Percentiles rank a stretch among this genome's conserved stretches.
phyloP scores from a whole-genome alignment of 805 yeast species.

The Candida anglica region DNA sequence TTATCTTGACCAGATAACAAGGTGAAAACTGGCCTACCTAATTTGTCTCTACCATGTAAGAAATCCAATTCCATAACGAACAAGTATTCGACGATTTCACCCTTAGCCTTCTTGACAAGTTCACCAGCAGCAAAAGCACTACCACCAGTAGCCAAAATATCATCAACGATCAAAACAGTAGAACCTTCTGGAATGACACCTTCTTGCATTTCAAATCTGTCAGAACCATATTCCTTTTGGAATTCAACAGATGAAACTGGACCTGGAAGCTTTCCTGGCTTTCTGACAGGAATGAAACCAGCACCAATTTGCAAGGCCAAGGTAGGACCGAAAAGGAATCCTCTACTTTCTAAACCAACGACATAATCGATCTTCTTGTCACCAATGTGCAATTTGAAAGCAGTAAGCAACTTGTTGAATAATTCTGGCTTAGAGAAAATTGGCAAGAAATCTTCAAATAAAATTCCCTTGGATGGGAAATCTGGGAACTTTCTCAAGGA shows the following conservation, averaged over 20 bases:
- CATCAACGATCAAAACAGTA: conserved; percentile 86
- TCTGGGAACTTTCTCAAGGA: conserved; percentile 72
- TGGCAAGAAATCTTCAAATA: conserved; percentile 96
- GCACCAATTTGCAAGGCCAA: conserved; percentile 85
- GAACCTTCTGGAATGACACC: conserved; percentile 78
- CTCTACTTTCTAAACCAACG: conserved; percentile 95
- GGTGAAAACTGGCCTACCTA: conserved; percentile 85
- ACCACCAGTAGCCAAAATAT: conserved; percentile 97
- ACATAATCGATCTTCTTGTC: conserved; percentile 74
- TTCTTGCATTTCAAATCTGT: conserved; percentile 82
- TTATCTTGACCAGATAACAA: conserved; percentile 79
- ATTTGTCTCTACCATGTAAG: conserved; percentile 87
- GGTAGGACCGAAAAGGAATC: conserved; percentile 94
- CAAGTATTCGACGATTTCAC: conserved; percentile 70
- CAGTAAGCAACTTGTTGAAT: conserved; percentile 77
- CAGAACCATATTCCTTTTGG: conserved; percentile 90
- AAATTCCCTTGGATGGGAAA: conserved; percentile 88
- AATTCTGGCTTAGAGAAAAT: conserved; percentile 78
- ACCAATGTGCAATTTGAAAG: conserved; percentile 72
- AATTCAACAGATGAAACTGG: conserved; percentile 66
- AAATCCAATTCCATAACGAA: conserved; percentile 94
- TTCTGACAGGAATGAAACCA: conserved; percentile 94
- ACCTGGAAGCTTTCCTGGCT: conserved; percentile 94
- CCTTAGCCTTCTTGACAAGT: conserved; percentile 63
- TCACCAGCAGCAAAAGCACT: conserved; percentile 93